phyloP scores from a whole-genome alignment of 2,329 filamentous ascomycete genomes.

The Xylaria sp. region DNA sequence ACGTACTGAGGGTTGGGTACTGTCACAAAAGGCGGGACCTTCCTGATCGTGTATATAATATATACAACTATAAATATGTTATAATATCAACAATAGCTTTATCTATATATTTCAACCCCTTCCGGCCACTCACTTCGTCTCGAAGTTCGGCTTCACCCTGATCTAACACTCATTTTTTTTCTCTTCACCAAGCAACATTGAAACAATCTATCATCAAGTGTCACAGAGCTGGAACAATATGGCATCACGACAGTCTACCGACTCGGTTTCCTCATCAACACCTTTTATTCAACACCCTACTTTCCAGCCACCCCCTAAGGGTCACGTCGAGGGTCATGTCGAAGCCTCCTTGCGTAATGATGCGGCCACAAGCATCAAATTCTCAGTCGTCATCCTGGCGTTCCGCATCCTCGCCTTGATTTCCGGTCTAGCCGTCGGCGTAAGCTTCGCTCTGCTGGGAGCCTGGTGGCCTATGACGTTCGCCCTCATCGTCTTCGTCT shows the following conservation, averaged over 20 bases:
- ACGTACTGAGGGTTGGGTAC: no score
- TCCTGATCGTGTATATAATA: no score
- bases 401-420: conserved; percentile 22
- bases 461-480: background rate
- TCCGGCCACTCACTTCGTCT: background rate
- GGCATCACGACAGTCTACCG: conserved; percentile 25
- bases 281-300: conserved; percentile 19
- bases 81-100: no score
- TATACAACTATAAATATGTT: no score
- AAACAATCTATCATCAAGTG: background rate
- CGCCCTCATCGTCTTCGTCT: conserved; percentile 13
- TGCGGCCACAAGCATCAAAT: background rate
- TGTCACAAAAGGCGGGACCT: no score
- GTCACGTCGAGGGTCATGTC: background rate
- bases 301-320: conserved; percentile 6
- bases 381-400: background rate
- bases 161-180: background rate
- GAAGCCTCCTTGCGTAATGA: background rate
- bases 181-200: background rate
- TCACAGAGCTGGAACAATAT: conserved; percentile 8
- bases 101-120: background rate
- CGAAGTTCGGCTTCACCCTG: background rate
- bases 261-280: conserved; percentile 22
- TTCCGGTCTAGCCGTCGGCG: conserved; percentile 16
- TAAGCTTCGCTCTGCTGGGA: background rate